phyloP scores from a whole-genome alignment of 192 early-diverging fungal genomes.

The Backusella tuberculispora region DNA sequence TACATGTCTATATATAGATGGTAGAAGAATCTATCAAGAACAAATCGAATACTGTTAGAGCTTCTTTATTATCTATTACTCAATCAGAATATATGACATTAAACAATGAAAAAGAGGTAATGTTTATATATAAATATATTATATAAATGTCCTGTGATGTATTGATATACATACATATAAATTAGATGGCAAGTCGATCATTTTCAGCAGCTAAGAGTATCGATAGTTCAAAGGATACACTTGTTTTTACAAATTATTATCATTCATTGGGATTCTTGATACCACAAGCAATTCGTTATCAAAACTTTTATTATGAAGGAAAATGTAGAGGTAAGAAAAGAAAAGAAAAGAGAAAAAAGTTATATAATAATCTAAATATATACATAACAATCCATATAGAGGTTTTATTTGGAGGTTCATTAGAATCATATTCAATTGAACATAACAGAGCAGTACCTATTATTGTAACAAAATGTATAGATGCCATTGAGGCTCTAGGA shows the following conservation, averaged over 20 bases:
- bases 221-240: slow-evolving; percentile 27
- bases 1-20: too few relatives aligned
- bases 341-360: background rate
- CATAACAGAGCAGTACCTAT: slow-evolving; percentile 38
- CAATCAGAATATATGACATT: slow-evolving; percentile 9
- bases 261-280: slow-evolving; percentile 18
- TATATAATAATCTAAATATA: background rate
- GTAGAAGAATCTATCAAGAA: slow-evolving; percentile 9
- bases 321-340: slow-evolving; percentile 34
- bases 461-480: slow-evolving; percentile 41
- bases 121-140: background rate
- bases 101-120: slow-evolving; percentile 13
- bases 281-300: slow-evolving; percentile 34
- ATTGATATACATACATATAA: background rate
- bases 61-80: background rate
- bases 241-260: slow-evolving; percentile 27
- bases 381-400: too few relatives aligned
- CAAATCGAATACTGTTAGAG: slow-evolving; percentile 12
- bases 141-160: background rate
- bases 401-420: slow-evolving; percentile 41
- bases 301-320: slow-evolving; percentile 38
- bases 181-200: slow-evolving; percentile 11
- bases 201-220: slow-evolving; percentile 13
- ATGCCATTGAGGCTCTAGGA: slow-evolving; percentile 38
- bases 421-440: slow-evolving; percentile 33